These are phyloP conservation scores for Pseudopediastrum boryanum DNA, from an alignment of 139 green algal genomes.

Conservation along the genomic window DNA sequence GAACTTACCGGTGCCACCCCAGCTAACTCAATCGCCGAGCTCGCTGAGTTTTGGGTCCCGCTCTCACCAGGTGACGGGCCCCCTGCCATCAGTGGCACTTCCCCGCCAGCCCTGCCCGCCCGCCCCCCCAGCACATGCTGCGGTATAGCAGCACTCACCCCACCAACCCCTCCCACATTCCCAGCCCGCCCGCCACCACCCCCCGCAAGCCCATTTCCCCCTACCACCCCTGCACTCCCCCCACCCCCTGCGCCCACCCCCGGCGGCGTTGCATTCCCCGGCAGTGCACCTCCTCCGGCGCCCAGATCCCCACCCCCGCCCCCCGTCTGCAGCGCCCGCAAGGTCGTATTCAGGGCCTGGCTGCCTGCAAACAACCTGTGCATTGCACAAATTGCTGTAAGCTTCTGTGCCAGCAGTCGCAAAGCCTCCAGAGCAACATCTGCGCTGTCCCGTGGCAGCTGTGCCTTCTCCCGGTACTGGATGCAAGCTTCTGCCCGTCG, in stretches of 20 bases:
- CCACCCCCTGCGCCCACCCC: neutral
- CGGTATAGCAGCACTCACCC: neutral
- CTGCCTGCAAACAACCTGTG: conserved; percentile 23
- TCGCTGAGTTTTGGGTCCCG: conserved; percentile 33
- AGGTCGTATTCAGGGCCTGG: conserved; percentile 31
- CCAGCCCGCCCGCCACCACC: neutral
- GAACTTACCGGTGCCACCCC: conserved; percentile 20
- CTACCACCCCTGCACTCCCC: neutral
- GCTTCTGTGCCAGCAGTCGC: conserved; percentile 33
- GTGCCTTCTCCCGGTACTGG: too few species aligned
- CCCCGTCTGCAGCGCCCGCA: conserved; percentile 23
- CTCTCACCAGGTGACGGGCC: conserved; percentile 20
- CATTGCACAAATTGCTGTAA: conserved; percentile 21
- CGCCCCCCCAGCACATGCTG: neutral
- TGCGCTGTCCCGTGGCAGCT: neutral
- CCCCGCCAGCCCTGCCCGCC: neutral
- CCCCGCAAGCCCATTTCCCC: neutral
- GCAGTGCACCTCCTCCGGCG: too few species aligned
- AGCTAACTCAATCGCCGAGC: conserved; percentile 26
- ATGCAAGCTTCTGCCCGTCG: too few species aligned
- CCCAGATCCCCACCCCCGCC: too few species aligned
- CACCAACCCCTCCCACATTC: neutral
- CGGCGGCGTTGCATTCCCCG: too few species aligned
- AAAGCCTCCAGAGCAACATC: conserved; percentile 26
- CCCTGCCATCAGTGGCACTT: neutral